phyloP scores from a whole-genome alignment of 192 early-diverging fungal species.

The Coemansia asiatica region DNA sequence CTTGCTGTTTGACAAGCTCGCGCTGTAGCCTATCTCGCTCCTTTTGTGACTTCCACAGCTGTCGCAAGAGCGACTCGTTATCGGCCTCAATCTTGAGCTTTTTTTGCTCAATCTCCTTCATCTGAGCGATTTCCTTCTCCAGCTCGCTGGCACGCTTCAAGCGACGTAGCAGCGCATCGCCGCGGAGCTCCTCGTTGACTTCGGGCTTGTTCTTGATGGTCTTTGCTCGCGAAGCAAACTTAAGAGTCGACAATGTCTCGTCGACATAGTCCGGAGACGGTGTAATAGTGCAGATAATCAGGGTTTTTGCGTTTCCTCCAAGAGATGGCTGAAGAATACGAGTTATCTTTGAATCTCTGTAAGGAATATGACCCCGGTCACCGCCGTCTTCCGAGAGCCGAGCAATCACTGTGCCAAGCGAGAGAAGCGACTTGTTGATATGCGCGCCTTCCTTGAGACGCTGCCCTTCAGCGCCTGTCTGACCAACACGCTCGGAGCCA shows the following conservation, averaged over 20 bases:
- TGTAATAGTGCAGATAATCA: constrained; percentile 91
- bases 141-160: constrained; percentile 51
- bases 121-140: constrained; percentile 55
- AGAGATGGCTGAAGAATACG: constrained; percentile 90
- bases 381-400: constrained; percentile 71
- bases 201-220: constrained; percentile 80
- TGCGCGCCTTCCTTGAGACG: constrained; percentile 95
- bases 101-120: constrained; percentile 52
- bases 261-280: constrained; percentile 76
- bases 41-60: constrained; percentile 52
- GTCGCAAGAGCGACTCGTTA: constrained; percentile 52
- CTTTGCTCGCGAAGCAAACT: constrained; percentile 92
- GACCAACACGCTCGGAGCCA: constrained; percentile 88
- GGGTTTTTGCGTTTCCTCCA: constrained; percentile 83
- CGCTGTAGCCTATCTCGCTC: constrained; percentile 48
- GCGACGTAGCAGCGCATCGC: constrained; percentile 50
- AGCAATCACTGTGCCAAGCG: constrained; percentile 91
- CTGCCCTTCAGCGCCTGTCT: constrained; percentile 69
- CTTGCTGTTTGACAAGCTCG: constrained; percentile 47
- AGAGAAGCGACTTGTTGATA: constrained; percentile 90
- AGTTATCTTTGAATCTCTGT: constrained; percentile 95
- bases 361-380: constrained; percentile 83
- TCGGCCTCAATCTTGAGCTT: constrained; percentile 53
- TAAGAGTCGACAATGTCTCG: constrained; percentile 89
- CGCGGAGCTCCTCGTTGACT: constrained; percentile 68